Base-by-base conservation (phyloP, 2,329 filamentous ascomycete species). In the Metarhizium brunneum region DNA sequence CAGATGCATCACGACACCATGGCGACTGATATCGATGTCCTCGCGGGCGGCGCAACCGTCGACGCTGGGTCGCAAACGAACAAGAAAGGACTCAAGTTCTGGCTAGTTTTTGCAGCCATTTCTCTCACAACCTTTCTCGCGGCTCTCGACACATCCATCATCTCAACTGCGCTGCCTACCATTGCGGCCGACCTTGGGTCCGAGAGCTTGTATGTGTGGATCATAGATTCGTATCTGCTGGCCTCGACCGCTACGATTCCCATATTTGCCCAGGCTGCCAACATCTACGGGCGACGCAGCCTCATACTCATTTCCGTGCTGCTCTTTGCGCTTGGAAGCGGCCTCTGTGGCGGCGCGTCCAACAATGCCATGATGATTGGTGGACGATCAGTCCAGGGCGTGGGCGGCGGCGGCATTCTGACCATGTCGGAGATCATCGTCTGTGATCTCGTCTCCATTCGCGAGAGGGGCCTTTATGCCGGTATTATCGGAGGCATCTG, bases 131-230 rank as follows among this genome's bases (percentile, higher is more conserved):
- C 25, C 20, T 49, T 35, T 16, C 16, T 35, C 47, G 16, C 13
- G 1, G 47, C 47, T 20, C 32, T 48, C 47, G 47, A 48, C 47
- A 14, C 8, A 16, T 25, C 47, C 47, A 48, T 48, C 47, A 16
- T 48, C 36, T 78, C 83, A 1, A 83, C 84, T 0, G 80, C 83
- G 1, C 74, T 86, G 6, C 84, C 84, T 0, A 80, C 80, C 8
- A 51, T 48, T 16, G 73, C 79, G 2, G 66, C 69, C 2, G 74
- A 86, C 32, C 78, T 90, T 42, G 65, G 80, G 50, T 85, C 10
- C 82, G 81, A 80, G 16, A 74, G 81, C 1, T 85, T 85, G 6
- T 92, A 90, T 69, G 83, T 84, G 14, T 92, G 88, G 89, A 87
- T 92, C 58, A 88, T 87, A 1, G 84, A 80, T 32, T 82, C 87